Base-by-base conservation (phyloP, 1,139 yeast species). In the Pichia sp. region DNA sequence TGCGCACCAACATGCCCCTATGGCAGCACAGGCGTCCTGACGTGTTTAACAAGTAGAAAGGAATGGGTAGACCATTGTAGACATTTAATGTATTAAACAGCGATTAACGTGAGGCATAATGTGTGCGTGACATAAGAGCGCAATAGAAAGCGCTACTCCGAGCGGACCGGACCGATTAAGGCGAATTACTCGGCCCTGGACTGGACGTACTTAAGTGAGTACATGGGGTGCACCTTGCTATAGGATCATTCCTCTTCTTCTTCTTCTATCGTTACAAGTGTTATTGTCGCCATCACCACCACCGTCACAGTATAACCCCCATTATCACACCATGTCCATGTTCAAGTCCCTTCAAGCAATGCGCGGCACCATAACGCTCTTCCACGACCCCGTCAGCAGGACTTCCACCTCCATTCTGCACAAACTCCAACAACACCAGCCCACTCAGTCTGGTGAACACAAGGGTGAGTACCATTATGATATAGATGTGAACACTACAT, bases 1-100 rank as follows among this genome's bases (percentile, higher is more conserved):
- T 80, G 10, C 64, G 95, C 46, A 53, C 52, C 14, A 74, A 77
- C 43, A 80, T 85, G 88, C 94, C 94, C 0, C 59, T 84, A 33
- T 69, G 80, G 70, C 60, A 66, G 2, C 95, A 85, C 52, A 64
- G 91, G 44, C 64, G 91, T 41, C 65, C 18, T 19, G 40, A 42
- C 13, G 51, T 51, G 2, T 53, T 22, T 14, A 22, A 11, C 10
- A 22, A 22, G 13, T 22, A 22, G 10, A 22, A n/a, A n/a, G n/a
- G n/a, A n/a, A n/a, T n/a, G n/a, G n/a, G n/a, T n/a, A n/a, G n/a
- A n/a, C n/a, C n/a, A n/a, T n/a, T n/a, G n/a, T n/a, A n/a, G n/a
- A n/a, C n/a, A n/a, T n/a, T n/a, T n/a, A n/a, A n/a, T n/a, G n/a
- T n/a, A n/a, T n/a, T n/a, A n/a, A n/a, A n/a, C n/a, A n/a, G n/a